phyloP scores from a whole-genome alignment of 2,329 filamentous ascomycete genomes.

The Arthroderma sp. region DNA sequence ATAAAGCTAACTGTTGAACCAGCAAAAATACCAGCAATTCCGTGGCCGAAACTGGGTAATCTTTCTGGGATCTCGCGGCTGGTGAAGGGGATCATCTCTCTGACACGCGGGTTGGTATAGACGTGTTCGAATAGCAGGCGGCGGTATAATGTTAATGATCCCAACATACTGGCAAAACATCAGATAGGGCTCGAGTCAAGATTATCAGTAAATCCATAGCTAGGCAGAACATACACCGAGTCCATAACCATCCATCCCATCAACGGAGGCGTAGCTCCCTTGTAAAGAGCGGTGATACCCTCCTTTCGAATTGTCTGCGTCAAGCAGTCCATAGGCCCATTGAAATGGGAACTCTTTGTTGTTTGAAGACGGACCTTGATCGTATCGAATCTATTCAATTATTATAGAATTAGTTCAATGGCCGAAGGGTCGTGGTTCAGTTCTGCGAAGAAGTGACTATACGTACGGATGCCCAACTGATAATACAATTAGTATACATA shows the following conservation, averaged over 20 bases:
- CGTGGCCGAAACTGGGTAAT: constrained; percentile 69
- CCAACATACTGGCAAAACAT: constrained; percentile 53
- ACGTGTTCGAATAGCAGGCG: constrained; percentile 68
- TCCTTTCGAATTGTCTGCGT: constrained; percentile 75
- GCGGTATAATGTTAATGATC: constrained; percentile 80
- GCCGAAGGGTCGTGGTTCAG: neutral
- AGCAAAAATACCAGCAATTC: constrained; percentile 72
- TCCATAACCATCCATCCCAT: constrained; percentile 99
- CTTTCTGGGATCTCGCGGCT: constrained; percentile 28
- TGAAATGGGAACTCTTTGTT: constrained; percentile 61
- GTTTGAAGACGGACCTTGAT: constrained; percentile 95
- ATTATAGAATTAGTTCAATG: neutral
- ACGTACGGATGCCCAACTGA: constrained; percentile 48
- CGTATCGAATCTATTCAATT: constrained; percentile 61
- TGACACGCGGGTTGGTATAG: constrained; percentile 46
- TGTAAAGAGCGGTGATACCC: constrained; percentile 76
- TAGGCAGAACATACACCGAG: constrained; percentile 36
- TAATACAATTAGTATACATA: neutral
- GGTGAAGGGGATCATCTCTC: constrained; percentile 24
- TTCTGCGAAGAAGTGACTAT: neutral
- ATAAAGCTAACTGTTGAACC: constrained; percentile 86
- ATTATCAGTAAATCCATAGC: neutral
- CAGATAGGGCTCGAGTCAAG: too few relatives aligned
- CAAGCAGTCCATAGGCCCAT: constrained; percentile 74
- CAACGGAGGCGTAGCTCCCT: constrained; percentile 80